Conservation (phyloP, 805 yeast genomes). For the Candida fluviatilis region DNA sequence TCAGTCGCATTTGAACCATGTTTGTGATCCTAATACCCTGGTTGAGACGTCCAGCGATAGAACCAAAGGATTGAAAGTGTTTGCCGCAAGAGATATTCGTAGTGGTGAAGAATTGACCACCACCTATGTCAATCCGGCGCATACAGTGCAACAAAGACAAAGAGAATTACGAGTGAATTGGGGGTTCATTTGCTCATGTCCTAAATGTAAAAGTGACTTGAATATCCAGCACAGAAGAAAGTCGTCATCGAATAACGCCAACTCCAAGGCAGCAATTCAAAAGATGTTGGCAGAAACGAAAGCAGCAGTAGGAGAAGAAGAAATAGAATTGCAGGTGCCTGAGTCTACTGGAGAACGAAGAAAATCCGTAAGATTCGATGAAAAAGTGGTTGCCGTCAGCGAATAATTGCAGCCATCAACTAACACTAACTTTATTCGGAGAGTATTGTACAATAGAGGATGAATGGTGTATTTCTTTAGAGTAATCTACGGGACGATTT, state of each 20-base stretch:
- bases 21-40: conserved; percentile 67
- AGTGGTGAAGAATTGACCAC: conserved; percentile 67
- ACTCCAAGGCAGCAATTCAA: conserved; percentile 35
- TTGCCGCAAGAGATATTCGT: conserved; percentile 53
- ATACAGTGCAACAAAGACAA: conserved; percentile 59
- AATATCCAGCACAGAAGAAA: conserved; percentile 42
- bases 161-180: conserved; percentile 65
- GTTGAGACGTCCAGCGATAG: conserved; percentile 42
- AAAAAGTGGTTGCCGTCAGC: conserved; percentile 37
- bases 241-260: conserved; percentile 26
- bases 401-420: too few relatives aligned
- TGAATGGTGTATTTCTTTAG: too few relatives aligned
- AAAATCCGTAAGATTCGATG: conserved; percentile 65
- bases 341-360: conserved; percentile 42
- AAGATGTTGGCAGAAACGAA: conserved; percentile 43
- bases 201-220: conserved; percentile 58
- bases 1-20: conserved; percentile 73
- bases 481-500: too few relatives aligned
- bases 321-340: conserved; percentile 44
- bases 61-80: conserved; percentile 54
- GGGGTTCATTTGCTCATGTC: conserved; percentile 74
- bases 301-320: conserved; percentile 37
- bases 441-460: too few relatives aligned
- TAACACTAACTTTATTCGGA: too few relatives aligned
- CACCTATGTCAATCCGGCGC: conserved; percentile 65